phyloP scores from a whole-genome alignment of 805 yeast species.

The Clavispora phyllophila region DNA sequence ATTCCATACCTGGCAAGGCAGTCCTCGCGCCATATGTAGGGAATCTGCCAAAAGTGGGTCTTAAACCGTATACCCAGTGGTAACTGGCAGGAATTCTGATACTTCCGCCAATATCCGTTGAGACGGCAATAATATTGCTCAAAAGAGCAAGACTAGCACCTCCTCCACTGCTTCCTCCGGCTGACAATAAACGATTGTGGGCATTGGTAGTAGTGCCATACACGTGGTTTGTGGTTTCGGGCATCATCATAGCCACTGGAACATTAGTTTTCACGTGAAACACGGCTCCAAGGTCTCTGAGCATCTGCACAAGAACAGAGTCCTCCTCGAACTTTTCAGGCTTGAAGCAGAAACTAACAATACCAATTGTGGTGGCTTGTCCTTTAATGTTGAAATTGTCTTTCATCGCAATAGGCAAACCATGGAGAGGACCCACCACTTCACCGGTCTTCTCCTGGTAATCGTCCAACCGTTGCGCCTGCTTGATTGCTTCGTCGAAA shows the following conservation, averaged over 20 bases:
- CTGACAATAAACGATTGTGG: constrained; percentile 34
- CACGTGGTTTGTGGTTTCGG: constrained; percentile 41
- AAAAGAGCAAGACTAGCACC: constrained; percentile 45
- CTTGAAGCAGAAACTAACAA: constrained; percentile 38
- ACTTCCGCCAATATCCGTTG: constrained; percentile 52
- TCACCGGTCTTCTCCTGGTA: constrained; percentile 14
- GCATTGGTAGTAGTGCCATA: constrained; percentile 47
- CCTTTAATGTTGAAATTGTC: constrained; percentile 46
- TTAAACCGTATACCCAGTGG: constrained; percentile 37
- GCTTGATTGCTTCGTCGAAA: constrained; percentile 24
- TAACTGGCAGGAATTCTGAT: constrained; percentile 45
- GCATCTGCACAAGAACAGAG: constrained; percentile 34
- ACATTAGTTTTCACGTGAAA: constrained; percentile 51
- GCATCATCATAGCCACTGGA: constrained; percentile 48
- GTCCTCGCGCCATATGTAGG: constrained; percentile 31
- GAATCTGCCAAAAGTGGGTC: constrained; percentile 43
- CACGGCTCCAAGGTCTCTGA: constrained; percentile 47
- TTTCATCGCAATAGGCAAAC: constrained; percentile 30
- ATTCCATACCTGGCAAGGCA: constrained; percentile 31
- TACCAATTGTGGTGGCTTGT: constrained; percentile 46
- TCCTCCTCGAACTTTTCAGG: constrained; percentile 31
- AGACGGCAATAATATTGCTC: constrained; percentile 50
- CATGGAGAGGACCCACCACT: constrained; percentile 25
- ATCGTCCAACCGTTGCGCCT: constrained; percentile 22
- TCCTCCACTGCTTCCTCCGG: constrained; percentile 55